Conservation (phyloP, 2,329 filamentous ascomycete species). For the Monilinia polystroma region DNA sequence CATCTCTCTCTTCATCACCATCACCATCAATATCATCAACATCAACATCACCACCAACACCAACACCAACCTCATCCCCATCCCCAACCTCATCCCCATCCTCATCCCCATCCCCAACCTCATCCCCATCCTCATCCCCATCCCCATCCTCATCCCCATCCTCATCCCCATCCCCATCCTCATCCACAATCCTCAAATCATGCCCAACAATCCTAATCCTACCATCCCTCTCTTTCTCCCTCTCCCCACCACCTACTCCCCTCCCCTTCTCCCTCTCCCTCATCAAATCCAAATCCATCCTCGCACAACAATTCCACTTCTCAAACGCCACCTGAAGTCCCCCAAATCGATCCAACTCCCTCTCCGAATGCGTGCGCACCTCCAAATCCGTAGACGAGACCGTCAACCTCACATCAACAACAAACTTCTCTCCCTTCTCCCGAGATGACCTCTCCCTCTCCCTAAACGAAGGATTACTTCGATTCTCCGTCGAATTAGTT, state of each 20-base stretch:
- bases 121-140: too few species aligned
- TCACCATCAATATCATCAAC: neutral
- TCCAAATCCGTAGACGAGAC: too few species aligned
- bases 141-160: too few species aligned
- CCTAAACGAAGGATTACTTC: too few species aligned
- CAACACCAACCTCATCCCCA: too few species aligned
- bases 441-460: too few species aligned
- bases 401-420: too few species aligned
- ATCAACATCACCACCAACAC: neutral
- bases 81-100: neutral
- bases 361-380: too few species aligned
- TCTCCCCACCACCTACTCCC: neutral
- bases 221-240: too few species aligned
- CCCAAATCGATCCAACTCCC: neutral
- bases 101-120: neutral
- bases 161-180: neutral
- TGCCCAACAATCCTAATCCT: neutral
- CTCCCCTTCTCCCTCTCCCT: neutral
- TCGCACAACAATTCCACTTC: conserved; percentile 23
- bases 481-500: neutral
- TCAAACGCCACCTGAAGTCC: neutral
- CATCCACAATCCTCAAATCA: neutral
- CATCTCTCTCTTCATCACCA: too few species aligned
- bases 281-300: conserved; percentile 20
- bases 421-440: too few species aligned